These are phyloP conservation scores for Colletotrichum sp. DNA, from an alignment of 2,329 filamentous ascomycete species.

Conservation along the genomic window DNA sequence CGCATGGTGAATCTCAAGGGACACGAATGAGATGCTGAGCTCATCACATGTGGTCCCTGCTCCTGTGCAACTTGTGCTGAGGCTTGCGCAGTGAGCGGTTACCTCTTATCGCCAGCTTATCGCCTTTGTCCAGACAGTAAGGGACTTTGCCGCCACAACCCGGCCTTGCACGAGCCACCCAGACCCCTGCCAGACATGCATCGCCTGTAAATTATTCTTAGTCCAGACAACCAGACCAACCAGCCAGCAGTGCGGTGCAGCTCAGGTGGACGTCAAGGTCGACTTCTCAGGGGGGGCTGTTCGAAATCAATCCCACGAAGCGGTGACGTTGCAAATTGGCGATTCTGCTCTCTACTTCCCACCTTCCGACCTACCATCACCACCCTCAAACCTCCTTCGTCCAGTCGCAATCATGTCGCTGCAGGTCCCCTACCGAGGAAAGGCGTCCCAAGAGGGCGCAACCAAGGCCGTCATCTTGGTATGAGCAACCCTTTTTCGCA, in stretches of 20 bases:
- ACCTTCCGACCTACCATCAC: background rate
- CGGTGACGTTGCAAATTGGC: conserved; percentile 20
- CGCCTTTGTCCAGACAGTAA: background rate
- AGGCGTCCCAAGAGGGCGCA: conserved; percentile 58
- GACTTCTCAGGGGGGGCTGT: conserved; percentile 8
- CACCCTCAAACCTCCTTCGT: conserved; percentile 11
- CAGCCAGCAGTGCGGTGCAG: background rate
- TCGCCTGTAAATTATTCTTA: conserved; percentile 4
- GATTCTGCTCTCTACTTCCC: background rate
- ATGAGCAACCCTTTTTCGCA: conserved; percentile 25
- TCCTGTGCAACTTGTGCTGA: background rate
- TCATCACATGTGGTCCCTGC: conserved; percentile 6
- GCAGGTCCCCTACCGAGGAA: conserved; percentile 58
- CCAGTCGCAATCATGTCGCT: conserved; percentile 52
- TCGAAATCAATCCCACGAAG: conserved; percentile 7
- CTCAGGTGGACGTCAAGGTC: conserved; percentile 3
- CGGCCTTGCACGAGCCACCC: background rate
- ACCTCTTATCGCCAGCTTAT: background rate
- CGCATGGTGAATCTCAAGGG: background rate
- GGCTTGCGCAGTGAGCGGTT: background rate
- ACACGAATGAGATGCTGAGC: conserved; percentile 13
- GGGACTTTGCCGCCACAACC: background rate
- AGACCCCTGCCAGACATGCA: conserved; percentile 1
- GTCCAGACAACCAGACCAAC: background rate
- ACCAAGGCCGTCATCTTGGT: conserved; percentile 97